Percentiles rank a stretch among this genome's conserved stretches.
Conservation (phyloP, 495 filamentous ascomycete genomes). For the Cudoniella acicularis region DNA sequence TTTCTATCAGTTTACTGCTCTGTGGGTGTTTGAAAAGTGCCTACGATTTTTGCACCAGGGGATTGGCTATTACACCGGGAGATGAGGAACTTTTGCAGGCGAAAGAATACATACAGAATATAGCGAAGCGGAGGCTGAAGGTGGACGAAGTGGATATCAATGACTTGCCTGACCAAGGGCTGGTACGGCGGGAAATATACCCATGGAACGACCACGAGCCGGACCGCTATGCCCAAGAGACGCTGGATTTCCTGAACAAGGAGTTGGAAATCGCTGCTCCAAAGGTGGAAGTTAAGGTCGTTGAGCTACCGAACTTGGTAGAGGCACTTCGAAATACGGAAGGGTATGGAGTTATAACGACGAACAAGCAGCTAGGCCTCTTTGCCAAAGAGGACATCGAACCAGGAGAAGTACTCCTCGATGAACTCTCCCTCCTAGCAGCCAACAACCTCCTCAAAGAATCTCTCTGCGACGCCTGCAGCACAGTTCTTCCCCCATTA, state of each 20-base stretch:
- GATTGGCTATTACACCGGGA: slow-evolving; percentile 36
- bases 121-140: slow-evolving; percentile 42
- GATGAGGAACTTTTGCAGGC: slow-evolving; percentile 46
- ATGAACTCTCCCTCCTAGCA: slow-evolving; percentile 75
- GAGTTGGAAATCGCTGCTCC: slow-evolving; percentile 63
- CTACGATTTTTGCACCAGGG: slow-evolving; percentile 58
- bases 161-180: slow-evolving; percentile 64
- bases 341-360: slow-evolving; percentile 42
- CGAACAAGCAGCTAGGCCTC: slow-evolving; percentile 74
- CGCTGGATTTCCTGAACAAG: slow-evolving; percentile 62
- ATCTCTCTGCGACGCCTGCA: slow-evolving; percentile 79
- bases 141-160: slow-evolving; percentile 38
- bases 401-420: slow-evolving; percentile 71
- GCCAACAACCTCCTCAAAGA: slow-evolving; percentile 80
- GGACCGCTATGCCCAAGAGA: slow-evolving; percentile 69
- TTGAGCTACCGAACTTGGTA: slow-evolving; percentile 66
- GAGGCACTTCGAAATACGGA: slow-evolving; percentile 40
- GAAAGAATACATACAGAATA: slow-evolving; percentile 42
- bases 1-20: slow-evolving; percentile 57
- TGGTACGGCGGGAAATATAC: slow-evolving; percentile 82
- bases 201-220: slow-evolving; percentile 92
- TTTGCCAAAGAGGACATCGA: slow-evolving; percentile 81
- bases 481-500: slow-evolving; percentile 64
- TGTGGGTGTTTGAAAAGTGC: slow-evolving; percentile 72
- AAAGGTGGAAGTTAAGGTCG: slow-evolving; percentile 65